A percentile compares a stretch with the other conserved stretches of the same genome.
Conservation (phyloP, 495 filamentous ascomycete genomes). For the Niebla homalea region DNA sequence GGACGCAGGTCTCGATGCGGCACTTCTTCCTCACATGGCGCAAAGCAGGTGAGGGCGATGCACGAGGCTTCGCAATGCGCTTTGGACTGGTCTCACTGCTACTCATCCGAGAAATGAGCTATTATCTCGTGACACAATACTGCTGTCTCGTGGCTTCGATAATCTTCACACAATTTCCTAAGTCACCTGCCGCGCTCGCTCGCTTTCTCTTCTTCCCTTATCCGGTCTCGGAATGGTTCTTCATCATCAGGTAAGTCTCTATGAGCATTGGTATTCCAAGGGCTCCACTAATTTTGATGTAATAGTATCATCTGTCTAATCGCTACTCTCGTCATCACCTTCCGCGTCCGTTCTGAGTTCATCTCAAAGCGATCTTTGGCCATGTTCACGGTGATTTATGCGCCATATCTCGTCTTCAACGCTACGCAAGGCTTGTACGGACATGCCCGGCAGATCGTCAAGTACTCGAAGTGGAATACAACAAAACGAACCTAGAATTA, state of each 20-base stretch:
- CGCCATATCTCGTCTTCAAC: conserved; percentile 20
- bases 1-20: conserved; percentile 22
- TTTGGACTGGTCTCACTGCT: conserved; percentile 23
- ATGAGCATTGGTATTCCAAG: conserved; percentile 1
- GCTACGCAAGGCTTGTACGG: conserved; percentile 24
- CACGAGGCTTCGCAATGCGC: conserved; percentile 14
- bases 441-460: conserved; percentile 23
- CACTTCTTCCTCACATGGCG: conserved; percentile 20
- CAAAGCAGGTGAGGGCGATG: conserved; percentile 10
- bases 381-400: conserved; percentile 20
- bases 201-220: conserved; percentile 24
- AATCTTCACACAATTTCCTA: conserved; percentile 22
- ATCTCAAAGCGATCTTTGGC: conserved; percentile 17
- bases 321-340: conserved; percentile 22
- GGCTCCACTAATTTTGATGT: background rate
- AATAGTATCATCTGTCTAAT: conserved; percentile 14
- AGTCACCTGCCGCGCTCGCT: conserved; percentile 11
- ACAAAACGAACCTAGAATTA: conserved; percentile 17
- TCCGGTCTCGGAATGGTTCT: conserved; percentile 26
- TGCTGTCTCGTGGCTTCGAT: conserved; percentile 21
- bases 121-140: conserved; percentile 26
- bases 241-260: conserved; percentile 20
- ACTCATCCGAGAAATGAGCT: conserved; percentile 22
- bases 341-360: conserved; percentile 21
- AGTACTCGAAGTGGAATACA: conserved; percentile 24